phyloP scores from a whole-genome alignment of 768 basidiomycete species.

The Cystobasidium onofrii region DNA sequence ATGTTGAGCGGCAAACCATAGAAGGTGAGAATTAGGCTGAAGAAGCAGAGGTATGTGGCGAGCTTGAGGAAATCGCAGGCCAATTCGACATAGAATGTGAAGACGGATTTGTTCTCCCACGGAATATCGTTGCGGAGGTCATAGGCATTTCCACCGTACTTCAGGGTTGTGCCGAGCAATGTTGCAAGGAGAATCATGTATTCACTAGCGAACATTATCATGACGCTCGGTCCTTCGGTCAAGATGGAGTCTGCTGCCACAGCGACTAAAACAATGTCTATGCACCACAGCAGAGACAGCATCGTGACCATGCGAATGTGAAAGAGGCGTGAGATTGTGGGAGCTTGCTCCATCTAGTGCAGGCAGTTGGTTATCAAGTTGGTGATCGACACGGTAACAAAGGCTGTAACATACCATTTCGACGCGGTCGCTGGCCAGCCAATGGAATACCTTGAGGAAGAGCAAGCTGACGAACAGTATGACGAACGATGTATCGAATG shows the following conservation, averaged over 20 bases:
- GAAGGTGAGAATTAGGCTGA: conserved; percentile 83
- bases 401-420: conserved; percentile 65
- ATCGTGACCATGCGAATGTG: conserved; percentile 72
- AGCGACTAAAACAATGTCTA: conserved; percentile 68
- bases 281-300: conserved; percentile 63
- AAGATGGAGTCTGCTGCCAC: conserved; percentile 74
- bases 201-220: conserved; percentile 90
- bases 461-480: conserved; percentile 90
- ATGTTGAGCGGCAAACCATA: conserved; percentile 95
- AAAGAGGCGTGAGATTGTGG: conserved; percentile 75
- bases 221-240: conserved; percentile 70
- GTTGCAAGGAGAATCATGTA: conserved; percentile 82
- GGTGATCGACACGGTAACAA: background rate
- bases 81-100: conserved; percentile 87
- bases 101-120: conserved; percentile 99
- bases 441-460: conserved; percentile 95
- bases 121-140: conserved; percentile 75
- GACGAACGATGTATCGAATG: conserved; percentile 84
- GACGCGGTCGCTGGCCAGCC: conserved; percentile 87
- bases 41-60: conserved; percentile 84
- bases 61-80: conserved; percentile 93
- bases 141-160: conserved; percentile 70
- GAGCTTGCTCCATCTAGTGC: conserved; percentile 89
- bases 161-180: conserved; percentile 64
- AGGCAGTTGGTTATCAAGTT: background rate